These are phyloP conservation scores for Silene uniflora DNA, from an alignment of 148 eudicot genomes.

Conservation along the genomic window DNA sequence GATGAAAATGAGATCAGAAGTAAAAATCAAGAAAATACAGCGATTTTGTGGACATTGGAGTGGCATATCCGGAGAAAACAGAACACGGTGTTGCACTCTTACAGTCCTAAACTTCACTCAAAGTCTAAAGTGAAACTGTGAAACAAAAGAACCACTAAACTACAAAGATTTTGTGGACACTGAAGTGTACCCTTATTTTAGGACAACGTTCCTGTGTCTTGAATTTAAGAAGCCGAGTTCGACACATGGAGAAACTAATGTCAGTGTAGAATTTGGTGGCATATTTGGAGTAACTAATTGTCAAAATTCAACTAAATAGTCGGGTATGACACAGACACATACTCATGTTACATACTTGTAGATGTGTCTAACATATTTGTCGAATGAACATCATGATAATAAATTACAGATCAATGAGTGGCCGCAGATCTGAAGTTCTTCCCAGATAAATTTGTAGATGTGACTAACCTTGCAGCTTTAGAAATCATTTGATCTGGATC, in stretches of 20 bases:
- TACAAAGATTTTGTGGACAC: too few species aligned
- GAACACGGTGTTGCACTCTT: slow-evolving; percentile 55
- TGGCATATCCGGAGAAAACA: slow-evolving; percentile 39
- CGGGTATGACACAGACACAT: background rate
- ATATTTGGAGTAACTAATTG: too few species aligned
- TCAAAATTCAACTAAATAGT: too few species aligned
- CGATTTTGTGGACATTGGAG: slow-evolving; percentile 26
- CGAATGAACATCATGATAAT: background rate
- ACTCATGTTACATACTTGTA: background rate
- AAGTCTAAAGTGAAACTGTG: slow-evolving; percentile 19
- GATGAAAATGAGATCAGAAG: too few species aligned
- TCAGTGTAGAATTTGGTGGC: too few species aligned
- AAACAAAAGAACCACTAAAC: background rate
- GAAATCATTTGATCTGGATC: slow-evolving; percentile 21
- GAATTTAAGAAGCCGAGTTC: too few species aligned
- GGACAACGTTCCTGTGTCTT: too few species aligned
- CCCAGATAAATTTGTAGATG: background rate
- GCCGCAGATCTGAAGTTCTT: slow-evolving; percentile 1
- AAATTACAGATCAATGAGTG: background rate
- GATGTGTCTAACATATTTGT: background rate
- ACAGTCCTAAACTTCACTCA: slow-evolving; percentile 55
- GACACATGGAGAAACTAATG: too few species aligned
- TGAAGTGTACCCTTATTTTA: too few species aligned
- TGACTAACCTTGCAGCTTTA: slow-evolving; percentile 8
- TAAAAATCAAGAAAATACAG: too few species aligned